phyloP scores from a whole-genome alignment of 768 basidiomycete species.

The Suillus placidus region DNA sequence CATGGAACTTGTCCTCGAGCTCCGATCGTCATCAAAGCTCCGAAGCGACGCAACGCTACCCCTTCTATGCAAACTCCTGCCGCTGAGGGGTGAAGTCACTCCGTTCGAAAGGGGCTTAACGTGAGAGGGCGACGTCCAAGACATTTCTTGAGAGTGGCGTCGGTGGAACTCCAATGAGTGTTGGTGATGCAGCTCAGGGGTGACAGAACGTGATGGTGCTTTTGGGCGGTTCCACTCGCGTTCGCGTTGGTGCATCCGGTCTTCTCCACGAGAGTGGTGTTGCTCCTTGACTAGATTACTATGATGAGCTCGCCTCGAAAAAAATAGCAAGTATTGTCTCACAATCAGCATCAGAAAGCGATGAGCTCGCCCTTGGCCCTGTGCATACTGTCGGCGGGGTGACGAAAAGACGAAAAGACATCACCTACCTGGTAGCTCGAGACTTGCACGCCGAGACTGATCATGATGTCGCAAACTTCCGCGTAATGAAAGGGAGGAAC shows the following conservation, averaged over 20 bases:
- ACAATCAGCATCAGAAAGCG: conserved; percentile 26
- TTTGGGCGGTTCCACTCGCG: conserved; percentile 49
- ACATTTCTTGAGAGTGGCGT: conserved; percentile 17
- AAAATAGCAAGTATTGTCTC: conserved; percentile 24
- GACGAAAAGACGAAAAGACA: conserved; percentile 1
- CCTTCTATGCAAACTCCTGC: conserved; percentile 26
- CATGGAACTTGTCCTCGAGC: conserved; percentile 47
- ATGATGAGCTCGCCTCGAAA: conserved; percentile 10
- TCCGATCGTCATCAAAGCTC: conserved; percentile 43
- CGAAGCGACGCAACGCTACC: conserved; percentile 45
- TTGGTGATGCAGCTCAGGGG: conserved; percentile 28
- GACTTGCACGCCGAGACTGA: conserved; percentile 14
- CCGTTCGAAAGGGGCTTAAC: conserved; percentile 24
- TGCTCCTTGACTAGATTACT: conserved; percentile 30
- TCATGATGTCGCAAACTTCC: conserved; percentile 9
- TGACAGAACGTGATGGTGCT: conserved; percentile 25
- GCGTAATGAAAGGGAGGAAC: conserved; percentile 20
- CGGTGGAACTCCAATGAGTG: conserved; percentile 31
- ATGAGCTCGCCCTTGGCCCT: conserved; percentile 35
- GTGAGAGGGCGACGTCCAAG: conserved; percentile 24
- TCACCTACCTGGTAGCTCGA: conserved; percentile 24
- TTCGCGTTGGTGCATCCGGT: conserved; percentile 45
- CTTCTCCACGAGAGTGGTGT: conserved; percentile 32
- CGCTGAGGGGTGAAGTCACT: conserved; percentile 11
- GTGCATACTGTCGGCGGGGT: conserved; percentile 4